Base-by-base conservation (phyloP, 129 eudicot species). In the Sambucus nigra region DNA sequence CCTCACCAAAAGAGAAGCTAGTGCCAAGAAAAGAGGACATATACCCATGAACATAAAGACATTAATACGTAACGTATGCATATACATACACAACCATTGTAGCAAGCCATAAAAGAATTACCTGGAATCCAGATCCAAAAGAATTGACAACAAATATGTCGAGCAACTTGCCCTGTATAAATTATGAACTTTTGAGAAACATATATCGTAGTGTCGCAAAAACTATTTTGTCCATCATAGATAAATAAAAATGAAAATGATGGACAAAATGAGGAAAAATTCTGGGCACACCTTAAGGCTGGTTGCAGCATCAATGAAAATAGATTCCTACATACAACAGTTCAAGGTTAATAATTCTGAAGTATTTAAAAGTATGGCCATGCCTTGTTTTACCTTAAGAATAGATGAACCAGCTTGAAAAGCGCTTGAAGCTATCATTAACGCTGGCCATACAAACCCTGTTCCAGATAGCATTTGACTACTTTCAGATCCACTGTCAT, bases 71-170 rank as follows among this genome's bases (percentile, higher is more conserved):
- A n/a, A n/a, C n/a, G 16, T 20, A 63, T 22, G 54, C 9, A 55
- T 20, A 55, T 45, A 29, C 42, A n/a, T 2, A 21, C 48, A 15
- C n/a, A 22, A 38, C 14, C 49, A 22, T 40, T 24, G 18, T 47
- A 39, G 20, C 19, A 39, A 25, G 27, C 23, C 27, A 61, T 22
- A 41, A 19, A 32, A 59, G 26, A 57, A 46, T 44, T 77, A 89
- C 97, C 92, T 88, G 97, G 75, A 78, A 88, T 55, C 79, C 97
- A 47, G 97, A 84, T 53, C 97, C 97, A 55, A 75, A 84, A 15
- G 97, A 88, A 79, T 88, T 88, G 51, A 88, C 97, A n/a, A 88
- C 92, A 76, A 88, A 88, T 67, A 88, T 84, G 60, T 88, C 95
- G 26, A 88, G 94, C 75, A 82, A 58, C 73, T 78, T 88, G 33